Evolutionary conservation across 2,329 filamentous ascomycete species (phyloP), one percentile per base, ranked within the genome.

Genomic region (Fusarium algeriense): DNA sequence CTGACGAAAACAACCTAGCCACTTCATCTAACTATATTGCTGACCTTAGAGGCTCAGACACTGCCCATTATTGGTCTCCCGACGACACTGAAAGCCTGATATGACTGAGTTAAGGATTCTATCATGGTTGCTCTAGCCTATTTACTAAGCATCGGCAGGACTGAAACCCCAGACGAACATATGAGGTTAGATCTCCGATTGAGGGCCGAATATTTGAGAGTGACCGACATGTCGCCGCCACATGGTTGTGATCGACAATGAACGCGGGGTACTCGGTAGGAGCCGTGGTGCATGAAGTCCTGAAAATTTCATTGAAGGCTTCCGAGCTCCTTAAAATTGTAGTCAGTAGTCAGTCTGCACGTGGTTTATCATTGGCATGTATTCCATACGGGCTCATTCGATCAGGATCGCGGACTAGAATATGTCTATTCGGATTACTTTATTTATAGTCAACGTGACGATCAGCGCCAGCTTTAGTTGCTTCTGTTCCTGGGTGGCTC

Each of bases 221-320:
- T 23, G 19, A 9, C 64, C 55, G 64, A 67, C 46, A 67, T 67
- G 55, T 60, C 54, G 38, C 64, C 64, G 64, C 26, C 48, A 43
- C 35, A 35, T 61, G 32, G 13, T 55, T 34, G 13, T 45, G 37
- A 50, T 67, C 35, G 38, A 44, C 37, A 44, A 12, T 28, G 26
- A 37, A 50, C 28, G 61, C 55, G 64, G 64, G 55, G 61, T 38
- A 53, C 20, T 28, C 26, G 35, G n/a, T 5, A 35, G 20, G 15
- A 37, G 19, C 20, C 38, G 30, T 13, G 10, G 6, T 28, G 20
- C 32, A 38, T 38, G 12, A 23, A 14, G 5, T 9, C 15, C 11
- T 28, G 7, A 26, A 8, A 0, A 5, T 8, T 10, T 9, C 37
- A 19, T n/a, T 17, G n/a, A 38, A 38, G 12, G 11, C 11, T 9